These are phyloP conservation scores for Cyclocybe cylindracea DNA, from an alignment of 768 basidiomycete species.

Conservation along the genomic window DNA sequence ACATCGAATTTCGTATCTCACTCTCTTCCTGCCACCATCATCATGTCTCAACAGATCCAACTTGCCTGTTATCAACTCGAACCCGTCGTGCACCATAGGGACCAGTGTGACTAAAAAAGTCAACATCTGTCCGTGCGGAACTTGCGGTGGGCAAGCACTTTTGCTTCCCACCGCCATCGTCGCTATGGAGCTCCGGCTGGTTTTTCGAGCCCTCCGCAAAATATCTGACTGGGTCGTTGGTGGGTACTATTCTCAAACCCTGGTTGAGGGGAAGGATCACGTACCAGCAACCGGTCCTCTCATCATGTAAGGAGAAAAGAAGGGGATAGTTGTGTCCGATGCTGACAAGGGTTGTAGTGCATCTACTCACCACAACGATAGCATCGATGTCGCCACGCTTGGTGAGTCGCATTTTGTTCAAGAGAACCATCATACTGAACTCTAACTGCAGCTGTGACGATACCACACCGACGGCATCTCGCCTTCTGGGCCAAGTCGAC, in stretches of 20 bases:
- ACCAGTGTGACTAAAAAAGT: no score
- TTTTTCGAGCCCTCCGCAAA: constrained; percentile 59
- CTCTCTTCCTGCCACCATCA: no score
- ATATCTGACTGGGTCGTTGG: constrained; percentile 62
- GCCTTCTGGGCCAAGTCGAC: constrained; percentile 75
- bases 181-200: constrained; percentile 44
- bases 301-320: constrained; percentile 47
- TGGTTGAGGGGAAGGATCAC: constrained; percentile 58
- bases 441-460: constrained; percentile 43
- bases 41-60: no score
- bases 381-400: constrained; percentile 55
- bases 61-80: background rate
- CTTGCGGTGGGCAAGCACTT: background rate
- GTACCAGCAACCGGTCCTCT: constrained; percentile 57
- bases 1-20: no score
- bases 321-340: background rate
- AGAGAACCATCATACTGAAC: background rate
- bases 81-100: background rate
- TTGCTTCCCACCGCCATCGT: no score
- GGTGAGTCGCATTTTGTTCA: constrained; percentile 25
- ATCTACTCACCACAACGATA: constrained; percentile 70
- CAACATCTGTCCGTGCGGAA: background rate
- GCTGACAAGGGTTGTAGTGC: constrained; percentile 35
- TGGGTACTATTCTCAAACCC: constrained; percentile 63
- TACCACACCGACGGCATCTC: constrained; percentile 58